Evolutionary conservation across 164 flowering plant genomes (phyloP), one percentile per base, ranked within the genome.

Genomic region (Vitis amurensis): DNA sequence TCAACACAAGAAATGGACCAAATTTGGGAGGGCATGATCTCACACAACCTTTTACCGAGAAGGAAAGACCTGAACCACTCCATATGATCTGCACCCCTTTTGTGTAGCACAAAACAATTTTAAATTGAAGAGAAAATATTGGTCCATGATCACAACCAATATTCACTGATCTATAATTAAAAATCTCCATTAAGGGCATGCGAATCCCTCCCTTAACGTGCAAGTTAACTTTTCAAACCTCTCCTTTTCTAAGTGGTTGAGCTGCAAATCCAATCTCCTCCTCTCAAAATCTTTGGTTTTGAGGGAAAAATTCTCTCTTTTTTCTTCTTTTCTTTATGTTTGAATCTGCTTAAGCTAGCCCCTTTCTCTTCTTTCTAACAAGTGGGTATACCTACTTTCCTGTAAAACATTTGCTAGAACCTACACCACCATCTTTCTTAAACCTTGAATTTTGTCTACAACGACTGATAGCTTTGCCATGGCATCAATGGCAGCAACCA

Each of bases 171-270:
- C 61, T 67, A 56, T 17, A 19, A 44, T 9, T 17, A 44, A 67
- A 58, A 50, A 59, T 4, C 27, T 37, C 14, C 56, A 3, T 31
- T 0, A 61, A 60, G 14, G 13, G 17, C 13, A 27, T 19, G 16
- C 61, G 66, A 67, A 56, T 3, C 44, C 10, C 23, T 49, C 71
- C 55, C 30, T 47, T 16, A 51, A 47, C 84, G 82, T 80, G 85
- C 58, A 78, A 74, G 68, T 48, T 44, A 72, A 55, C 59, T 53
- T 59, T 59, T 27, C 19, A 69, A 15, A 52, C 15, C 17, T 14
- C 73, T 30, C 23, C 19, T 52, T 76, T 78, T 82, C 82, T 67
- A 37, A 72, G 85, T 84, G 56, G 88, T 81, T 86, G 78, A 83
- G 63, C 90, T 61, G 75, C 83, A 75, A 72, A 69, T 27, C 60